These are phyloP conservation scores for Fusarium nygamai DNA, from an alignment of 2,329 filamentous ascomycete species.

Conservation along the genomic window DNA sequence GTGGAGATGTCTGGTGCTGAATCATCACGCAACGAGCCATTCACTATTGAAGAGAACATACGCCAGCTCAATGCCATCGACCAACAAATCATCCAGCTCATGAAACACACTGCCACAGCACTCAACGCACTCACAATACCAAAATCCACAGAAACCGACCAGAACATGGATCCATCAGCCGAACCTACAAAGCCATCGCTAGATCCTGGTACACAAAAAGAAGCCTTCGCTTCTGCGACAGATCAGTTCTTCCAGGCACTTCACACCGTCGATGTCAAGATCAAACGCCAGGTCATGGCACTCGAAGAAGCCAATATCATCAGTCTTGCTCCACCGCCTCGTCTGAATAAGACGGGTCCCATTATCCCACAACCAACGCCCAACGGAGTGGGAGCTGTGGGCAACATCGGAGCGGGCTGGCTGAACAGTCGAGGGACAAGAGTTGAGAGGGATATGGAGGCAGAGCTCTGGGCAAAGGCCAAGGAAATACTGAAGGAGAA, in stretches of 20 bases:
- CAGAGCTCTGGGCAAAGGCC: slow-evolving; percentile 73
- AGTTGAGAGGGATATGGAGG: slow-evolving; percentile 84
- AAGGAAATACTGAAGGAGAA: slow-evolving; percentile 51
- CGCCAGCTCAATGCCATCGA: slow-evolving; percentile 84
- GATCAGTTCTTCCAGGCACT: slow-evolving; percentile 77
- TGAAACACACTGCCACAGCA: slow-evolving; percentile 57
- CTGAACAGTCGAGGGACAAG: slow-evolving; percentile 86
- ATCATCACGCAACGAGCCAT: slow-evolving; percentile 55
- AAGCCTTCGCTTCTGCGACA: slow-evolving; percentile 67
- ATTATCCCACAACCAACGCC: slow-evolving; percentile 61
- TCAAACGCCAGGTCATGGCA: slow-evolving; percentile 75
- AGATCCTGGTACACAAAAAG: slow-evolving; percentile 61
- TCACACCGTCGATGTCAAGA: slow-evolving; percentile 76
- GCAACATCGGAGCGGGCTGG: slow-evolving; percentile 83
- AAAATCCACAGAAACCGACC: slow-evolving; percentile 13
- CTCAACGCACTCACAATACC: slow-evolving; percentile 57
- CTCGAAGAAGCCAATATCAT: slow-evolving; percentile 85
- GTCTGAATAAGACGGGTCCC: slow-evolving; percentile 47
- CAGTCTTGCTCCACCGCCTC: slow-evolving; percentile 53
- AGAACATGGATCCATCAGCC: slow-evolving; percentile 14
- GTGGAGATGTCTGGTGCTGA: slow-evolving; percentile 45
- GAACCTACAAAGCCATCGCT: slow-evolving; percentile 41
- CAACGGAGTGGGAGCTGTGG: slow-evolving; percentile 64
- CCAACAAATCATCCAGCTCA: slow-evolving; percentile 58
- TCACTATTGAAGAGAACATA: slow-evolving; percentile 81